These are phyloP conservation scores for Suillus paluster DNA, from an alignment of 768 basidiomycete species.

Conservation along the genomic window DNA sequence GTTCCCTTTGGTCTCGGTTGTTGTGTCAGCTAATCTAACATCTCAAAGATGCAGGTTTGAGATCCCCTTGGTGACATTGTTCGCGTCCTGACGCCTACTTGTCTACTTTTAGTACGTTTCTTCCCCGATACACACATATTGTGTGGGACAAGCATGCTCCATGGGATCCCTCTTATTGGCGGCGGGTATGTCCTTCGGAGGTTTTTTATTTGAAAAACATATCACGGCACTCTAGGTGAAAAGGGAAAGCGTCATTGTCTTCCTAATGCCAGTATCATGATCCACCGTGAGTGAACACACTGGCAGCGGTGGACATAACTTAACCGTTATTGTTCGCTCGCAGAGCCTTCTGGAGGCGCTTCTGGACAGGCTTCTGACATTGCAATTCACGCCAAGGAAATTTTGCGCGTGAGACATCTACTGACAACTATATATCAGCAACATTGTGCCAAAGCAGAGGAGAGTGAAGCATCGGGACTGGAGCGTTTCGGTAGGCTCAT, in stretches of 20 bases:
- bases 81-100: constrained; percentile 6
- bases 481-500: constrained; percentile 73
- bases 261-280: constrained; percentile 97
- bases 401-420: constrained; percentile 82
- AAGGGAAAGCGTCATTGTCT: constrained; percentile 90
- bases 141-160: constrained; percentile 92
- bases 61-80: constrained; percentile 7
- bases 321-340: constrained; percentile 15
- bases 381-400: constrained; percentile 97
- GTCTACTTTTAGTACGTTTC: constrained; percentile 72
- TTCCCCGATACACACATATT: constrained; percentile 95
- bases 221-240: constrained; percentile 54
- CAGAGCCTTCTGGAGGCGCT: constrained; percentile 96
- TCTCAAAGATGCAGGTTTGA: constrained; percentile 71
- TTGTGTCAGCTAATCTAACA: constrained; percentile 21
- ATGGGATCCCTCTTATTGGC: constrained; percentile 96
- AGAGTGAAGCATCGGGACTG: constrained; percentile 65
- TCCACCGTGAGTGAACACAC: constrained; percentile 73
- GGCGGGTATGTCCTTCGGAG: constrained; percentile 54
- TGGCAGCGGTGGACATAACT: constrained; percentile 1
- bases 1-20: constrained; percentile 9
- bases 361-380: constrained; percentile 96
- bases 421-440: constrained; percentile 89
- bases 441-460: constrained; percentile 75
- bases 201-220: constrained; percentile 14